A percentile compares a stretch with the other conserved stretches of the same genome.
phyloP scores from a whole-genome alignment of 176 grass and related monocot species.

The Melocanna baccifera region DNA sequence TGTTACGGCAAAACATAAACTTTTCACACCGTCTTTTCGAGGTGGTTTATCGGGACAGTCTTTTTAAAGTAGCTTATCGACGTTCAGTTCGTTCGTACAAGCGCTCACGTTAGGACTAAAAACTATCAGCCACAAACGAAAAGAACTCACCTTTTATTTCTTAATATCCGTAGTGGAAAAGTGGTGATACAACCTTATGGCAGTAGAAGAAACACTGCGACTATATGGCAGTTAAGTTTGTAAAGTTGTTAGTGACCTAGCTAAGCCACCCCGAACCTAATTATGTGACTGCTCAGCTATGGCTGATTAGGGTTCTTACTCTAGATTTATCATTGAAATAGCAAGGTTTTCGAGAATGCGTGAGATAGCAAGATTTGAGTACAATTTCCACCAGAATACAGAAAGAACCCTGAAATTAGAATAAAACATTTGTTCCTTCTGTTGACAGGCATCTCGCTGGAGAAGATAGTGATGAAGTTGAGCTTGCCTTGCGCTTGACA shows the following conservation, averaged over 20 bases:
- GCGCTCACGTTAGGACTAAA: rapidly evolving
- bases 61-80: no score
- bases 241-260: neutral
- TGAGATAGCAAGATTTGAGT: neutral
- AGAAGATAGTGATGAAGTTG: neutral
- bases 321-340: neutral
- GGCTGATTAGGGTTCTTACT: neutral
- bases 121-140: no score
- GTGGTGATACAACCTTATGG: no score
- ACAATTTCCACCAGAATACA: neutral
- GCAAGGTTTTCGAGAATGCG: neutral
- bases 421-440: neutral
- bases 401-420: neutral
- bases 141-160: no score
- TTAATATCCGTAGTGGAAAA: no score
- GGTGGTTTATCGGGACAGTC: no score
- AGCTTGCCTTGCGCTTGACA: neutral
- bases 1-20: no score
- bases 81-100: no score
- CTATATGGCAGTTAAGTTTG: neutral
- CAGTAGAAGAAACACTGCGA: neutral
- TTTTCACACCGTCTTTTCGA: no score
- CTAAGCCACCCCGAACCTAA: neutral
- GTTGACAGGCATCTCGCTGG: neutral
- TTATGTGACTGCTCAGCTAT: neutral